phyloP scores from a whole-genome alignment of 768 basidiomycete genomes.

The Russula ochroleuca region DNA sequence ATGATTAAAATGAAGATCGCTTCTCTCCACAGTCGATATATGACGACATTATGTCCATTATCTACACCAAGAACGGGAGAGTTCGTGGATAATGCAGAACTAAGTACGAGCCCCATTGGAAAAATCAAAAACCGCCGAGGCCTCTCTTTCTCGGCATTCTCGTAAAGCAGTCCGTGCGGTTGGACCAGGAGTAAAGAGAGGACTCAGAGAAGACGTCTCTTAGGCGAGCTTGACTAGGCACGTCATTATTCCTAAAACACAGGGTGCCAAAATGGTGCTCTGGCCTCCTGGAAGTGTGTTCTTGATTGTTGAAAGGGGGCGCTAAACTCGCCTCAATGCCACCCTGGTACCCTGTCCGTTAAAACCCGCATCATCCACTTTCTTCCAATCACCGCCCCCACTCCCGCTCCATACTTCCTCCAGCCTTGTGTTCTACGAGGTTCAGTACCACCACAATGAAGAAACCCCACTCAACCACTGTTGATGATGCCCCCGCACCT shows the following conservation, averaged over 20 bases:
- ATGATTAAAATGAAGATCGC: not conserved
- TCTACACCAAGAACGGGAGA: too few species aligned
- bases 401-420: not conserved
- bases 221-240: not conserved
- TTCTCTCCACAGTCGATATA: not conserved
- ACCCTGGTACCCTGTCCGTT: not conserved
- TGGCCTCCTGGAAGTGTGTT: not conserved
- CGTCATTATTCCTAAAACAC: not conserved
- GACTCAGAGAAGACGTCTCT: not conserved
- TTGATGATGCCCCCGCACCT: not conserved
- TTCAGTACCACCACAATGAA: not conserved
- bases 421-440: not conserved
- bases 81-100: too few species aligned
- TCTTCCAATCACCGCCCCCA: not conserved
- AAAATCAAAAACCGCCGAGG: too few species aligned
- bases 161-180: too few species aligned
- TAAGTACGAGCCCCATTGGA: too few species aligned
- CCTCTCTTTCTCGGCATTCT: too few species aligned
- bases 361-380: not conserved
- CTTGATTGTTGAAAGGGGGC: not conserved
- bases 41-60: too few species aligned
- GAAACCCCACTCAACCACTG: not conserved
- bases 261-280: not conserved
- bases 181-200: not conserved
- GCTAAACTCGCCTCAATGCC: not conserved